Base-by-base conservation (phyloP, 2,329 filamentous ascomycete genomes). In the Aotearoamyces nothofagi region DNA sequence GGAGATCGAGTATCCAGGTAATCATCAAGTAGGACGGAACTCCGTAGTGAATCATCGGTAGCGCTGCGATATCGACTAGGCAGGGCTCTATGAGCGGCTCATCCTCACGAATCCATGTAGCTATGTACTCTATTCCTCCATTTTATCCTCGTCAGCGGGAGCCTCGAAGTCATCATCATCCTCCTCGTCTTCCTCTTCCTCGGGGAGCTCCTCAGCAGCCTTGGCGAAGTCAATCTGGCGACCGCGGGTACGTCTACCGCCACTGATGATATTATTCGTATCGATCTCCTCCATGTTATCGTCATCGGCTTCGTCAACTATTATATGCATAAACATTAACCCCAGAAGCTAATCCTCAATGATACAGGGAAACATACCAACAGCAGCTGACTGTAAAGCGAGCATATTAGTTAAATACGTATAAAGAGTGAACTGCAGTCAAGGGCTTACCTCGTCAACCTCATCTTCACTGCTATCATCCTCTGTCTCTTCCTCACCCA, bases 221-320 rank as follows among this genome's bases (percentile, higher is more conserved):
- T 92, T 84, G 47, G 79, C 78, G 58, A 82, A 96, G 65, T 96
- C 82, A 52, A 96, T 94, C 49, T 75, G 68, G 56, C 82, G 81
- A 50, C 86, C 86, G 49, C 87, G 87, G 39, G 87, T 96, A 55
- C 90, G 87, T 45, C 76, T 71, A 38, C 77, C 77, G 39, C n/a
- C 68, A 34, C 60, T 53, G 50, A 96, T 74, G 53, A 96, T 92
- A 67, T 96, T 96, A 53, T 70, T 69, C 33, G 70, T 62, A 51
- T 92, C 82, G 53, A 98, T 94, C 58, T 87, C 86, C 52, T 92
- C 81, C 65, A 93, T 70, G 55, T 80, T 78, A 47, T 82, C 67
- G 34, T 80, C 77, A 31, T 84, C 82, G 24, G 79, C 78, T 30
- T 81, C 79, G 43, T 78, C 76, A 32, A 60, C 66, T 57, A 53